phyloP scores from a whole-genome alignment of 495 filamentous ascomycete species.

The Tuber magnatum region DNA sequence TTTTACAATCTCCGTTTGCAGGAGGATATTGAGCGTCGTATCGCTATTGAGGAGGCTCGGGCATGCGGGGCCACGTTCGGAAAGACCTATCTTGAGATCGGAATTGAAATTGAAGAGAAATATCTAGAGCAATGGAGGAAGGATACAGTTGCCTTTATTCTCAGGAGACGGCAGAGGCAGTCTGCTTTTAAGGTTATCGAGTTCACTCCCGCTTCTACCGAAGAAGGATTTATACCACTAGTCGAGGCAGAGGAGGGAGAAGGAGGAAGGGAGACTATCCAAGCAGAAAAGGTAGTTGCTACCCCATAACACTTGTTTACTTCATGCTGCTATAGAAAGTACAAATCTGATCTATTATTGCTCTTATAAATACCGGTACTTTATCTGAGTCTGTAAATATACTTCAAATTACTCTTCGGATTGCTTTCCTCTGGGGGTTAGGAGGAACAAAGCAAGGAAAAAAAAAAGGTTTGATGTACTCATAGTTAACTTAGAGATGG shows the following conservation, averaged over 20 bases:
- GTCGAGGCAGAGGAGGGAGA: not conserved
- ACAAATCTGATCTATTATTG: not conserved
- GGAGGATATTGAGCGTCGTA: slow-evolving; percentile 73
- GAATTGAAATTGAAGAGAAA: slow-evolving; percentile 74
- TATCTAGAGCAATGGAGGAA: slow-evolving; percentile 71
- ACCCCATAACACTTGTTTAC: not conserved
- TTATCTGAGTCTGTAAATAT: not conserved
- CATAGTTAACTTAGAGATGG: not conserved
- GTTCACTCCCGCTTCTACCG: slow-evolving; percentile 41
- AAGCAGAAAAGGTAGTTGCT: not conserved
- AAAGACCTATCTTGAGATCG: slow-evolving; percentile 61
- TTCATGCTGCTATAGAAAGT: not conserved
- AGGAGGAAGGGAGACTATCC: not conserved
- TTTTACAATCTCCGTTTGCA: slow-evolving; percentile 77
- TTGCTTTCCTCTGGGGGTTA: not conserved
- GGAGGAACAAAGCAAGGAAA: not conserved
- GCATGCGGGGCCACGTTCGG: slow-evolving; percentile 81
- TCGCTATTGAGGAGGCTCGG: slow-evolving; percentile 82
- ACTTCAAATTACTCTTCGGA: not conserved
- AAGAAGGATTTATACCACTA: slow-evolving; percentile 3
- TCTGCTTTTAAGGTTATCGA: slow-evolving; percentile 48
- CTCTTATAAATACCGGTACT: not conserved
- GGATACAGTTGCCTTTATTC: slow-evolving; percentile 59
- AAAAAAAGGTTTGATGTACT: not conserved
- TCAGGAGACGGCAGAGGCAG: slow-evolving; percentile 44